Evolutionary conservation across 2,329 filamentous ascomycete species (phyloP), one percentile per base, ranked within the genome.

Genomic region (Aureobasidium namibiae): DNA sequence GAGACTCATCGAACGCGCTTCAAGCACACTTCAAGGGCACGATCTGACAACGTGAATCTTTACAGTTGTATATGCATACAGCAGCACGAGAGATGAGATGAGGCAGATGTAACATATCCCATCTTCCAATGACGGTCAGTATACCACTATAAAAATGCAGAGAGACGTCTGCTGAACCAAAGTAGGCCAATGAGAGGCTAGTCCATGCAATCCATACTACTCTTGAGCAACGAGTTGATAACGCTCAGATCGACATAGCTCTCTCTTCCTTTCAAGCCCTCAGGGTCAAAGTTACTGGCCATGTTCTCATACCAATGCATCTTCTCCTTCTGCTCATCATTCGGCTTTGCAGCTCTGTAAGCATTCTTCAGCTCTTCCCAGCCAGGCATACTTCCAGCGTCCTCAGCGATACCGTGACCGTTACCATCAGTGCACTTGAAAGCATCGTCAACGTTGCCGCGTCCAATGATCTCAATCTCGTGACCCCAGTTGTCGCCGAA

Each of bases 301-400:
- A 34, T 26, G 3, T 45, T 63, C 58, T 72, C 68, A 42, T 66
- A 70, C 69, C 69, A 72, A 26, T 56, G 33, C 39, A 66, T 67
- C 29, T 54, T 63, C 33, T 67, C 63, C 50, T 62, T 64, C 60
- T 72, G 68, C 29, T 66, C 63, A 45, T 59, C 29, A 7, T 44
- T 65, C 1, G 69, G 68, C 1, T 57, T 56, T 26, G 34, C 11
- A 5, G 67, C 62, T 16, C 63, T 61, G 60, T 72, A 74, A 3
- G 70, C 71, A 13, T 64, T 64, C 54, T 68, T 67, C 14, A 74
- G 48, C 36, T 64, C 62, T 31, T 67, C 53, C 70, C 72, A 73
- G 10, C 69, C 70, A 14, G 4, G 13, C 2, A 29, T 16, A 5
- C 67, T 58, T 10, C 70, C 69, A 11, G 64, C 65, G 56, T 72